Evolutionary conservation across 2,329 filamentous ascomycete species (phyloP), one percentile per base, ranked within the genome.

Genomic region (Cladophialophora immunda): DNA sequence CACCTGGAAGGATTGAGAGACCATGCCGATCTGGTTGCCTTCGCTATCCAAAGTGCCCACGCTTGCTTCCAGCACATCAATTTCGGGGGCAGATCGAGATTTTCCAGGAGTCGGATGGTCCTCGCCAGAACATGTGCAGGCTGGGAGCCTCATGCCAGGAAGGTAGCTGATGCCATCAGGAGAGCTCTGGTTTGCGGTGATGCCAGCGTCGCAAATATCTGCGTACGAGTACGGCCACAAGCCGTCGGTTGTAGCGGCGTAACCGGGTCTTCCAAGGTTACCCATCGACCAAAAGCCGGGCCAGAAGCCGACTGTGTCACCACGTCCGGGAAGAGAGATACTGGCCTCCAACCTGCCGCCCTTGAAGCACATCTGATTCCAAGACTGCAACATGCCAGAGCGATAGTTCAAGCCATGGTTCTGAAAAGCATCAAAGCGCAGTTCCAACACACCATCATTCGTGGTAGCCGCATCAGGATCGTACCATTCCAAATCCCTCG

Each of bases 211-310:
- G 73, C 90, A 92, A 52, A 84, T 78, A 71, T 91, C 84, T 70
- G 87, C 83, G 74, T 92, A 92, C 71, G 87, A 90, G 79, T 92
- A 92, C 0, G 90, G 90, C 90, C 90, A 92, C 76, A 91, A 82
- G 4, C 90, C 90, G 68, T 92, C 89, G 0, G 89, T 92, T 1
- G 89, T 90, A 9, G 88, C 86, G 34, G 87, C 83, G 76, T 90
- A 90, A 13, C 90, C 90, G 29, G 90, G 87, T 70, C 90, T 84
- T 41, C 87, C 90, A 25, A 92, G 82, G 73, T 92, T 92, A 4
- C 90, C 90, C 88, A 92, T 91, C 0, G 89, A 83, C 90, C 90
- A 92, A 77, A 91, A 90, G 77, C 90, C 90, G 50, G 90, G 90
- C 90, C 90, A 92, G 78, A 92, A 90, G 65, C 90, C 90, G 63